A percentile compares a stretch with the other conserved stretches of the same genome.
Evolutionary conservation across 106 monocot genomes (phyloP).

Genomic region (Alisma plantagoaquatica): DNA sequence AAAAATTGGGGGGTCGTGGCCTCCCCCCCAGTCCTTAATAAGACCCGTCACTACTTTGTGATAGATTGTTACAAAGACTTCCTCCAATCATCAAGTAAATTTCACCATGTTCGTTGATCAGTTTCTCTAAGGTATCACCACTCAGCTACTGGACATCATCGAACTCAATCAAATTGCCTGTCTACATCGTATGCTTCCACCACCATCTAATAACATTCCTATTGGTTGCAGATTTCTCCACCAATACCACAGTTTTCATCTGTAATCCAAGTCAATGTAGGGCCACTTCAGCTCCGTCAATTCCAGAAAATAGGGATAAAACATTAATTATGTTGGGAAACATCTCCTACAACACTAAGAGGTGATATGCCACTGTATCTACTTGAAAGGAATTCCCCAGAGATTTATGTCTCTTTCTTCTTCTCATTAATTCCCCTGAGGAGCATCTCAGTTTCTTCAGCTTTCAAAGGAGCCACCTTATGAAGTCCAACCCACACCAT

Average conservation of each 20-base stretch:
- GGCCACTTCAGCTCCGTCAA: slow-evolving; percentile 86
- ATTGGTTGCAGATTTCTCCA: slow-evolving; percentile 53
- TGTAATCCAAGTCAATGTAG: slow-evolving; percentile 53
- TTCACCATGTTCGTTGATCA: slow-evolving; percentile 32
- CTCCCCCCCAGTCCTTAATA: slow-evolving; percentile 62
- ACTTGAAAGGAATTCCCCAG: slow-evolving; percentile 77
- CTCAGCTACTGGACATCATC: slow-evolving; percentile 38
- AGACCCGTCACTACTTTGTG: slow-evolving; percentile 57
- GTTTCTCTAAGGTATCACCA: slow-evolving; percentile 22
- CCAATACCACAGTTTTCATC: slow-evolving; percentile 50
- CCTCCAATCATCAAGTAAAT: slow-evolving; percentile 74
- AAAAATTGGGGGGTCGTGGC: slow-evolving; percentile 57
- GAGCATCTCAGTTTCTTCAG: slow-evolving; percentile 58
- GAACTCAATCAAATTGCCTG: slow-evolving; percentile 39
- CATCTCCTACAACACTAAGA: slow-evolving; percentile 46
- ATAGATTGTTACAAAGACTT: slow-evolving; percentile 74
- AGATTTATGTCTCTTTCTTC: slow-evolving; percentile 53
- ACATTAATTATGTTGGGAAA: slow-evolving; percentile 60
- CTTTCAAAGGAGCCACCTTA: slow-evolving; percentile 57
- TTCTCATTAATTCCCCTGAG: slow-evolving; percentile 42
- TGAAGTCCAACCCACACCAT: slow-evolving; percentile 66
- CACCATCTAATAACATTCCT: slow-evolving; percentile 44
- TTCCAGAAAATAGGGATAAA: slow-evolving; percentile 67
- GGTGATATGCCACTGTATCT: slow-evolving; percentile 76
- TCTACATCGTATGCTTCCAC: slow-evolving; percentile 65